Base-by-base conservation (phyloP, 2,329 filamentous ascomycete genomes). In the Aspergillus fumigatus region DNA sequence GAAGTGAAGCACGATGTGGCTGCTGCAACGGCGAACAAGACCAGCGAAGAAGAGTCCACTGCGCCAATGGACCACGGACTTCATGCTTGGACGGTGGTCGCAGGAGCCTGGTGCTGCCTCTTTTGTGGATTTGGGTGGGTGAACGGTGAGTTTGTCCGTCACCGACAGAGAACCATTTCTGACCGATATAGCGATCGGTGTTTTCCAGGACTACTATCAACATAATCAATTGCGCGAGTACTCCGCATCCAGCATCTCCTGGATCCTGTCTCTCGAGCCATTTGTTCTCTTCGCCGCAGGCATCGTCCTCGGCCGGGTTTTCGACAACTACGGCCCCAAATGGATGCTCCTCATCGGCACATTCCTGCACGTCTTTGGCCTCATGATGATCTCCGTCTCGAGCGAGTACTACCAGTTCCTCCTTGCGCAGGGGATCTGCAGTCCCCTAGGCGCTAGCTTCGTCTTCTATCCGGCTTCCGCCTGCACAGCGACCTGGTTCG, bases 311-410 rank as follows among this genome's bases (percentile, higher is more conserved):
- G 86, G 86, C 1, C 82, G 82, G 54, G 48, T 85, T 0, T 87
- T 81, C 63, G 87, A 89, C 65, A 82, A 78, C 55, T 82, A 84
- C 59, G 87, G 87, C 0, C 84, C 86, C 0, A 77, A 79, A 27
- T 79, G 75, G 57, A 54, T 88, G 0, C 68, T 83, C 3, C 43
- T 81, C 0, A 65, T 74, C 43, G 82, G 82, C 17, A 77, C 77
- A 3, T 75, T 83, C 57, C 65, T 84, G 56, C 80, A 84, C 56
- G 78, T 83, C 51, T 80, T 84, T 55, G 81, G 81, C 4, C 68
- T 84, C 35, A 84, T 84, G 81, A 84, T 84, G 81, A 74, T 79
- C 5, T 79, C 75, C 29, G 68, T 83, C 8, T 79, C 78, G 27
- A 75, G 66, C 1, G 69, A 81, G 59, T 84, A 83, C 68, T 84